Evolutionary conservation across 768 basidiomycete species (phyloP).

Genomic region (Lentinula sp.): DNA sequence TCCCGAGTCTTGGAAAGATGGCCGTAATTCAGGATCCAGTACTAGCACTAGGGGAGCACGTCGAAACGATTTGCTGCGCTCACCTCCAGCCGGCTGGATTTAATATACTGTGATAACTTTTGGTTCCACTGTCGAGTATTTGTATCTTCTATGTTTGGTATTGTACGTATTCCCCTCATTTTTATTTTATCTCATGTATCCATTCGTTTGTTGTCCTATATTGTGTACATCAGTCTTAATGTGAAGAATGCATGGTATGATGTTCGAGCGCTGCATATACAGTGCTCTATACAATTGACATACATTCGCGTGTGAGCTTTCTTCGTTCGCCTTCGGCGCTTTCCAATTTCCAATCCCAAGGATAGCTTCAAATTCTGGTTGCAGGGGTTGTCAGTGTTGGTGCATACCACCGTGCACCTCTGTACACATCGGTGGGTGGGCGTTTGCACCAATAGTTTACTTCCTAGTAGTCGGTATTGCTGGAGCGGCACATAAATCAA

Average conservation of each 20-base stretch:
- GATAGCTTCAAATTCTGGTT: no score
- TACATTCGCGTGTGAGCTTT: no score
- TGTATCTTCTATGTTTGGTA: conserved; percentile 7
- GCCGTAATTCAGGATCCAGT: conserved; percentile 20
- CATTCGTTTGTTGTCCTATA: background rate
- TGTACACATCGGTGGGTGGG: no score
- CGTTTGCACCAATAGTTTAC: background rate
- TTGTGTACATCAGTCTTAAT: background rate
- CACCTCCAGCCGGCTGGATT: conserved; percentile 45
- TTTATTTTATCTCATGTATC: background rate
- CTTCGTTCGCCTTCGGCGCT: no score
- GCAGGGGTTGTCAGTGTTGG: no score
- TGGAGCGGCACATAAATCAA: background rate
- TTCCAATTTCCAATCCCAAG: no score
- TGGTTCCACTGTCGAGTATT: conserved; percentile 14
- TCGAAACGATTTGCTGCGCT: conserved; percentile 9
- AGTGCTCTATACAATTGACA: no score
- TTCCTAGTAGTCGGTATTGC: background rate
- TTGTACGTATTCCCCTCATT: background rate
- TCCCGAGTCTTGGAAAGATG: conserved; percentile 38
- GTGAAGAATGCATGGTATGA: no score
- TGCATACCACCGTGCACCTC: no score
- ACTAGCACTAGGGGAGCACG: conserved; percentile 17
- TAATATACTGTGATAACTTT: conserved; percentile 15
- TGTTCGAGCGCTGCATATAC: no score